Conservation (phyloP, 1,139 yeast species). For the Casaregolazyma suthepensis region DNA sequence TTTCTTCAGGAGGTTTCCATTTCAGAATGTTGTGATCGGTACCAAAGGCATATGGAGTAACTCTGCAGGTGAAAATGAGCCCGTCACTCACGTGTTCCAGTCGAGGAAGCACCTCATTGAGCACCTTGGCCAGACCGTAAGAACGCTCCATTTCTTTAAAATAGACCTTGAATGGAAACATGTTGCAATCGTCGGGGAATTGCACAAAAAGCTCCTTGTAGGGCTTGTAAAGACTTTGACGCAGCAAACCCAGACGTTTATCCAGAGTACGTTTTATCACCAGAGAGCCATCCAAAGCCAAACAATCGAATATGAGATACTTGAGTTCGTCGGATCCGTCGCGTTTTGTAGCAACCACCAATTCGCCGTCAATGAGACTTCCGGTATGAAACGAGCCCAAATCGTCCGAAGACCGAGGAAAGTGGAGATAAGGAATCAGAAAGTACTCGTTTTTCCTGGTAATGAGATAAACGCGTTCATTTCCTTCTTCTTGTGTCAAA, state of each 20-base stretch:
- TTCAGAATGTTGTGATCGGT: conserved; percentile 72
- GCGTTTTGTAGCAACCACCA: conserved; percentile 46
- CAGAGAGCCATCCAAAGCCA: conserved; percentile 71
- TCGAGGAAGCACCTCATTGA: conserved; percentile 56
- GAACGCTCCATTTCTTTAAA: conserved; percentile 85
- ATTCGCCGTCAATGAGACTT: conserved; percentile 87
- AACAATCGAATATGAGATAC: conserved; percentile 84
- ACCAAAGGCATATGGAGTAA: conserved; percentile 79
- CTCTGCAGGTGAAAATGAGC: conserved; percentile 84
- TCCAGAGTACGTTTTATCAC: conserved; percentile 66
- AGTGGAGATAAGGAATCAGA: conserved; percentile 75
- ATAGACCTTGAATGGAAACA: conserved; percentile 80
- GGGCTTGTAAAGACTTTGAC: conserved; percentile 78
- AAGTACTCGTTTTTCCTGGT: conserved; percentile 86
- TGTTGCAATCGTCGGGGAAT: conserved; percentile 65
- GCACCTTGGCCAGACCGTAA: conserved; percentile 72
- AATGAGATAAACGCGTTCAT: conserved; percentile 53
- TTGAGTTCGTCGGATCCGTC: conserved; percentile 55
- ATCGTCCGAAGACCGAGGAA: conserved; percentile 54
- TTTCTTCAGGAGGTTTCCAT: conserved; percentile 97
- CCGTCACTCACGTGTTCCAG: conserved; percentile 92
- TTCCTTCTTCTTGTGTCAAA: conserved; percentile 54
- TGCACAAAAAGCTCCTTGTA: conserved; percentile 60
- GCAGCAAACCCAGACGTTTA: conserved; percentile 79
- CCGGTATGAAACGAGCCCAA: conserved; percentile 69